Conservation (phyloP, 768 basidiomycete species). For the Neoboletus subvelutipes region DNA sequence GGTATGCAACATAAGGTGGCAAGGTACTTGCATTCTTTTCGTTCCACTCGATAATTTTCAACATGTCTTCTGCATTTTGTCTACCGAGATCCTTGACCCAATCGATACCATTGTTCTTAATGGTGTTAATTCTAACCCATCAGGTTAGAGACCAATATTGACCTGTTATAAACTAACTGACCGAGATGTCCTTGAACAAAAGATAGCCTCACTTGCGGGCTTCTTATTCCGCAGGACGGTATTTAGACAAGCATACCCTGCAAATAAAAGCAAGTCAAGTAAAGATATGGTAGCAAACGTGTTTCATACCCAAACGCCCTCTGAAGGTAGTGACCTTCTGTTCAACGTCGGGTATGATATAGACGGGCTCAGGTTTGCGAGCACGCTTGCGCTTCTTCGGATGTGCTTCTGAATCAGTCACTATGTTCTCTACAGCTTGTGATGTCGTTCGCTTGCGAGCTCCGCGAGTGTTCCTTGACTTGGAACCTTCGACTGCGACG, state of each 20-base stretch:
- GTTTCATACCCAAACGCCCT: slow-evolving; percentile 53
- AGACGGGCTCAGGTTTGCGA: slow-evolving; percentile 49
- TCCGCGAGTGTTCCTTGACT: neutral
- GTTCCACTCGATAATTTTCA: slow-evolving; percentile 86
- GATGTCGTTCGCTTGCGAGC: slow-evolving; percentile 9
- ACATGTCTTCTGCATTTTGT: slow-evolving; percentile 71
- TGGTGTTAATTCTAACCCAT: slow-evolving; percentile 60
- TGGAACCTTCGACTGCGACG: neutral
- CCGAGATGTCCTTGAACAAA: slow-evolving; percentile 75
- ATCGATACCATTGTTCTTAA: slow-evolving; percentile 77
- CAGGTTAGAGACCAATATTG: neutral
- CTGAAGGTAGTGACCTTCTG: slow-evolving; percentile 65
- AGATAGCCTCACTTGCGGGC: slow-evolving; percentile 62
- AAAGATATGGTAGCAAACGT: neutral
- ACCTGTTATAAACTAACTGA: slow-evolving; percentile 19
- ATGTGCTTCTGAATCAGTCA: slow-evolving; percentile 2
- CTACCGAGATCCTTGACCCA: slow-evolving; percentile 80
- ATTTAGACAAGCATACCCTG: slow-evolving; percentile 82
- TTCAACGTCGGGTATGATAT: slow-evolving; percentile 72
- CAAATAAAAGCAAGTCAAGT: slow-evolving; percentile 4
- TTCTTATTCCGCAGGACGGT: slow-evolving; percentile 74
- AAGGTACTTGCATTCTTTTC: slow-evolving; percentile 62
- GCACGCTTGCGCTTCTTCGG: slow-evolving; percentile 32
- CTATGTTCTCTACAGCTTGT: slow-evolving; percentile 12
- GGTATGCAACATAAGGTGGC: neutral